Conservation (phyloP, 129 eudicot species). For the Chrysanthemum makinoi region DNA sequence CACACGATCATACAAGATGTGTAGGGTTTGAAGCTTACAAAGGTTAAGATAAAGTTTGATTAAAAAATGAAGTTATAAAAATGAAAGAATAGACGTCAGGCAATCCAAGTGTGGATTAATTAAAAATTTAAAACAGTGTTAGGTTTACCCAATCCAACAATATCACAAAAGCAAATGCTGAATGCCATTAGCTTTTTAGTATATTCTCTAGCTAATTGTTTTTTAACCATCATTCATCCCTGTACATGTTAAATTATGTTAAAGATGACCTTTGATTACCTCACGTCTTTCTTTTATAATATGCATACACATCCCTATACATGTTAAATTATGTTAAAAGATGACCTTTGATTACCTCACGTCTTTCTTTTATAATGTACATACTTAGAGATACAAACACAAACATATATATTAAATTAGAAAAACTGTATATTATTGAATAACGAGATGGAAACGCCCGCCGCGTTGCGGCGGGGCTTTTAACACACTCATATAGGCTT, state of each 20-base stretch:
- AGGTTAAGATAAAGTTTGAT: not conserved
- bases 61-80: not conserved
- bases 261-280: not conserved
- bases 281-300: not conserved
- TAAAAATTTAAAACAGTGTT: constrained; percentile 15
- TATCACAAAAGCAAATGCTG: constrained; percentile 7
- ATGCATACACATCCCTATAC: constrained; percentile 11
- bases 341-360: not conserved
- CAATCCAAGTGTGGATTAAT: constrained; percentile 14
- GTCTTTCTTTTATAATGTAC: not conserved
- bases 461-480: no score
- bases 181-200: constrained; percentile 11
- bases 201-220: not conserved
- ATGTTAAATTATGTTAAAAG: not conserved
- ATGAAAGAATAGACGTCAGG: constrained; percentile 19
- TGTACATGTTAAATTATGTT: not conserved
- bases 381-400: not conserved
- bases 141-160: constrained; percentile 34
- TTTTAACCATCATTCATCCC: constrained; percentile 22
- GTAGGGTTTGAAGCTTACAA: not conserved
- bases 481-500: no score
- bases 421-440: not conserved
- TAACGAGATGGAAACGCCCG: no score
- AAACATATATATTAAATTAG: not conserved
- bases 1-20: not conserved